Evolutionary conservation across 345 rosid genomes (phyloP).

Genomic region (Rhodamnia rubescens): DNA sequence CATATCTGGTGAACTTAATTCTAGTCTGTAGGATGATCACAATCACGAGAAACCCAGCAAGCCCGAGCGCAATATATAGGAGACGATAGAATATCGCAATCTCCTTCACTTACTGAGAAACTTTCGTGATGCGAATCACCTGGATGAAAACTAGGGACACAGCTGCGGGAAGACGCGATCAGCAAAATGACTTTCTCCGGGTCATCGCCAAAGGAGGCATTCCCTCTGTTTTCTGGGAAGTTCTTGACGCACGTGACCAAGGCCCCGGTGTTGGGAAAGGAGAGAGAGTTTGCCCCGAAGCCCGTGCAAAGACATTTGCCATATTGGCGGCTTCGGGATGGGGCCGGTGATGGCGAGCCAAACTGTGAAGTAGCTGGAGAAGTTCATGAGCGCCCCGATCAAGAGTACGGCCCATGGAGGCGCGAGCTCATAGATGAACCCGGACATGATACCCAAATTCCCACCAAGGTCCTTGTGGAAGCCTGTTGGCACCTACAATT

Average conservation of each 20-base stretch:
- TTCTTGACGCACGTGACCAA: conserved; percentile 2
- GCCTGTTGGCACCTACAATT: too few species aligned
- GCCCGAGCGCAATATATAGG: background rate
- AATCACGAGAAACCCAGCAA: conserved; percentile 6
- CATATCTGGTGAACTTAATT: background rate
- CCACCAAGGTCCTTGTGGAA: conserved; percentile 87
- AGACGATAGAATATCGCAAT: background rate
- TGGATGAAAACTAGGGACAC: background rate
- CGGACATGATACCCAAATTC: conserved; percentile 61
- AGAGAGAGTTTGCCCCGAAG: background rate
- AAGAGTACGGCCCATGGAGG: conserved; percentile 70
- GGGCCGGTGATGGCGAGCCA: conserved; percentile 56
- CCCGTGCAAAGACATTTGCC: conserved; percentile 6
- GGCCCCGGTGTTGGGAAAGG: conserved; percentile 5
- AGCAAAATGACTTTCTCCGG: background rate
- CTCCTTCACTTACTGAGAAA: background rate
- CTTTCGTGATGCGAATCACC: background rate
- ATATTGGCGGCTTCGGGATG: conserved; percentile 19
- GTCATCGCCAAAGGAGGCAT: background rate
- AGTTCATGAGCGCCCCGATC: conserved; percentile 67
- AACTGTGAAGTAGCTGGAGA: conserved; percentile 70
- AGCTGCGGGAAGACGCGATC: background rate
- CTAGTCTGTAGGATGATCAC: background rate
- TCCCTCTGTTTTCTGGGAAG: conserved; percentile 5
- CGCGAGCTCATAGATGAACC: conserved; percentile 64